Evolutionary conservation across 495 filamentous ascomycete species (phyloP), one percentile per base, ranked within the genome.

Genomic region (Geoglossum glabrum): DNA sequence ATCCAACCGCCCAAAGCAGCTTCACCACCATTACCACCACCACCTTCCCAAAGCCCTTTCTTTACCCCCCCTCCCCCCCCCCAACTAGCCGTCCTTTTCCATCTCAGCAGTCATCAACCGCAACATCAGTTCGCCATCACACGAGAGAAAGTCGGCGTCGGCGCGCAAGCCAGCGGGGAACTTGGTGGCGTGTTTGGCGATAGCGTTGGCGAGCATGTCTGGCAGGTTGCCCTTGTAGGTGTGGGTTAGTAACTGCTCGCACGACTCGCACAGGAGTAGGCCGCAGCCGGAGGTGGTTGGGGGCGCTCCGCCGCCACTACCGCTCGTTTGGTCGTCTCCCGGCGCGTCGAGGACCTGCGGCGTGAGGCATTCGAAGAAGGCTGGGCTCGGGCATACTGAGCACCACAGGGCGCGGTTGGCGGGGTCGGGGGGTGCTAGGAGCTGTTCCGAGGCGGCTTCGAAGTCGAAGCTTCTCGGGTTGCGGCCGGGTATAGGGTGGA

Each of bases 371-470:
- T 62, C 61, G 47, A 67, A 71, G 10, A 66, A 64, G 0, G 72
- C 73, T 13, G 71, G 67, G 10, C 59, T 59, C 9, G 68, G 66
- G 46, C 73, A 76, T 9, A 76, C 51, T 13, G 64, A 67, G 61
- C 73, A 74, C 69, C 71, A 76, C 13, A 59, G 45, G 45, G 63
- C 19, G 10, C 11, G 19, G 23, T 26, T 28, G 26, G 1, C 31
- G 10, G 11, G 17, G 17, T 19, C 1, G 6, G 4, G 40, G 17
- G 19, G 4, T 19, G 60, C 58, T 11, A 61, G 27, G 21, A 74
- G 56, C 45, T 59, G 63, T 0, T 60, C 56, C 38, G 62, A 65
- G 0, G 70, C 67, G 0, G 61, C 63, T 11, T 56, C 56, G 17
- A 61, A 64, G 51, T 69, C 60, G 19, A 70, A 64, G 0, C 55